A percentile compares a stretch with the other conserved stretches of the same genome.
These are phyloP conservation scores for Syncephalastrum monosporum DNA, from an alignment of 371 early-diverging fungal species.

Conservation along the genomic window DNA sequence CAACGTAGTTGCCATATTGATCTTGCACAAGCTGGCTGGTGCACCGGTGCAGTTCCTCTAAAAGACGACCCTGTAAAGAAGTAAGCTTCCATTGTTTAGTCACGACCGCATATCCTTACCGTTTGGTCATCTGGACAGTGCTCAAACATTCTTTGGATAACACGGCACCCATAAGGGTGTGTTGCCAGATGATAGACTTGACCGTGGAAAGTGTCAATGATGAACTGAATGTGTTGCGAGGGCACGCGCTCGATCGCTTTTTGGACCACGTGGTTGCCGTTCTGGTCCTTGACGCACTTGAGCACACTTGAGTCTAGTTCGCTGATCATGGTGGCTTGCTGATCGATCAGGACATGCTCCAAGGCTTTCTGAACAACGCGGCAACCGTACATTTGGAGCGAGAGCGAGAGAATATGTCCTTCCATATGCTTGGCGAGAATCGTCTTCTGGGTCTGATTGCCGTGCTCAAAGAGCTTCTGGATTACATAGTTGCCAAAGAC, in stretches of 20 bases:
- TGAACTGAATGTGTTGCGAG: constrained; percentile 89
- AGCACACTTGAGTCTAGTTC: constrained; percentile 95
- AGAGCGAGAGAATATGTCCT: constrained; percentile 88
- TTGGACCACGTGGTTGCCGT: constrained; percentile 99
- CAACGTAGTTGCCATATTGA: constrained; percentile 98
- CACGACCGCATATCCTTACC: constrained; percentile 30
- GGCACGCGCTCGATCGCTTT: constrained; percentile 98
- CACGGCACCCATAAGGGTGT: constrained; percentile 99
- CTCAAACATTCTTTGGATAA: constrained; percentile 99
- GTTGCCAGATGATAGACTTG: constrained; percentile 96
- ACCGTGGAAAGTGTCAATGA: constrained; percentile 97
- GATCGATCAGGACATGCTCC: constrained; percentile 87
- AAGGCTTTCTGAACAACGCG: constrained; percentile 98
- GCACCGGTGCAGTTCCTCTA: constrained; percentile 92
- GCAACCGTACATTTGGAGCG: constrained; percentile 99
- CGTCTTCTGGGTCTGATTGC: constrained; percentile 84
- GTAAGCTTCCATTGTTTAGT: background rate
- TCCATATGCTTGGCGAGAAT: constrained; percentile 91
- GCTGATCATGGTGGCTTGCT: constrained; percentile 87
- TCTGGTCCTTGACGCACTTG: constrained; percentile 99
- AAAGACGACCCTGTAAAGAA: constrained; percentile 56
- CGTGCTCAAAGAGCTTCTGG: constrained; percentile 99
- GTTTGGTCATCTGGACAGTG: constrained; percentile 88
- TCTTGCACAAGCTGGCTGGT: constrained; percentile 94
- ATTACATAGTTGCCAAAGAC: constrained; percentile 99